These are phyloP conservation scores for Ascochyta pisi DNA, from an alignment of 2,329 filamentous ascomycete species.

Conservation along the genomic window DNA sequence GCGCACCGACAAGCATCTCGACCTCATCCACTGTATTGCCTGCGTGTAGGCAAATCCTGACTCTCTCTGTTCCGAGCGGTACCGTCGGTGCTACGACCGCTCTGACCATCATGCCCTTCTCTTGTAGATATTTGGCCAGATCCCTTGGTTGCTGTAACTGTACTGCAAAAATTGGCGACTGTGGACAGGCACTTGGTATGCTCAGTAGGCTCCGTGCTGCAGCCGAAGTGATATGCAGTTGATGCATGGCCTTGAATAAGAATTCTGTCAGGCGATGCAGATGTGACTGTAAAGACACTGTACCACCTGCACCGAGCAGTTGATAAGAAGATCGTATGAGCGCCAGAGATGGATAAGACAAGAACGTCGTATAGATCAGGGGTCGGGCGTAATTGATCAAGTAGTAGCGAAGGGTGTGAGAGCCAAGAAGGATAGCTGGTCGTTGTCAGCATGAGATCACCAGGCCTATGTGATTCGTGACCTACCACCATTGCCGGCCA, in stretches of 20 bases:
- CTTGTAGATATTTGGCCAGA: constrained; percentile 38
- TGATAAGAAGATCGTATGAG: constrained; percentile 48
- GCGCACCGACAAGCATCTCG: constrained; percentile 35
- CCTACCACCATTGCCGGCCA: constrained; percentile 73
- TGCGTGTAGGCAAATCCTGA: constrained; percentile 53
- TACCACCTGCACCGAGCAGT: constrained; percentile 32
- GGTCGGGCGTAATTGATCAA: constrained; percentile 50
- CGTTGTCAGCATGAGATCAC: not conserved
- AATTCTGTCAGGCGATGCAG: constrained; percentile 32
- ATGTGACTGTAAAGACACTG: constrained; percentile 30
- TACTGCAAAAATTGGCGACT: constrained; percentile 45
- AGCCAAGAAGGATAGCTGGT: constrained; percentile 43
- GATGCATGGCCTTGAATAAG: constrained; percentile 29
- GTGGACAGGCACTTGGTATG: constrained; percentile 36
- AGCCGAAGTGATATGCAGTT: constrained; percentile 18
- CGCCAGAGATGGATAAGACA: constrained; percentile 52
- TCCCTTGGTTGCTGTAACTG: constrained; percentile 36
- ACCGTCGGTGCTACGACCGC: constrained; percentile 53
- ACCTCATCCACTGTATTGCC: constrained; percentile 50
- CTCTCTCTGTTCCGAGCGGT: constrained; percentile 48
- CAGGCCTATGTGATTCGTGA: not conserved
- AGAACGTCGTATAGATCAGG: constrained; percentile 53
- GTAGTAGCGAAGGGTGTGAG: constrained; percentile 39
- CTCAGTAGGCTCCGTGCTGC: constrained; percentile 22
- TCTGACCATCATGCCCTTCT: constrained; percentile 43